Evolutionary conservation across 805 yeast species (phyloP).

Genomic region (Cyberlindnera euphorbiae): DNA sequence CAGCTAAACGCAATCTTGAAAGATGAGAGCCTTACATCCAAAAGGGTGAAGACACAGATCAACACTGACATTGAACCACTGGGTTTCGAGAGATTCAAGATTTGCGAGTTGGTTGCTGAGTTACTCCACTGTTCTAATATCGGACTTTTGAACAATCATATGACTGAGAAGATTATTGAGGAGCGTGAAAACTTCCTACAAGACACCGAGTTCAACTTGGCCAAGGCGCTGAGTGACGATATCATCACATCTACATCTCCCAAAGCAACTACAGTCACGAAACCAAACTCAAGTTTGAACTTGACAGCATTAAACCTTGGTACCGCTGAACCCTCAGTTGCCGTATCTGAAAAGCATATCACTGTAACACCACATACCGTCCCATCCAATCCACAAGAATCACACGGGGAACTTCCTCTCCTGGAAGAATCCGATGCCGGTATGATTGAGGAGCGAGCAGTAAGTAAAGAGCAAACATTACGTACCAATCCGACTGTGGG

Average conservation of each 20-base stretch:
- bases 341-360: slow-evolving; percentile 22
- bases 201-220: slow-evolving; percentile 22
- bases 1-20: slow-evolving; percentile 49
- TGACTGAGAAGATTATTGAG: slow-evolving; percentile 60
- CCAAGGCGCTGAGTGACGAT: slow-evolving; percentile 27
- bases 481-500: slow-evolving; percentile 61
- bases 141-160: slow-evolving; percentile 78
- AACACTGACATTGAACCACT: slow-evolving; percentile 66
- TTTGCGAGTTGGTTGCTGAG: slow-evolving; percentile 92
- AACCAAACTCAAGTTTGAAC: slow-evolving; percentile 12
- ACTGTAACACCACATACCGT: slow-evolving; percentile 23
- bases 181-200: slow-evolving; percentile 66
- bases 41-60: slow-evolving; percentile 38
- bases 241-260: slow-evolving; percentile 6
- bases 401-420: slow-evolving; percentile 13
- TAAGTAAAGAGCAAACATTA: slow-evolving; percentile 26
- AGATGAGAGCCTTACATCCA: slow-evolving; percentile 16
- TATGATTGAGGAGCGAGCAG: slow-evolving; percentile 1
- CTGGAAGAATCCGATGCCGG: slow-evolving; percentile 5
- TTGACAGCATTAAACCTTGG: slow-evolving; percentile 24
- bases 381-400: slow-evolving; percentile 8
- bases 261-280: neutral
- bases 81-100: slow-evolving; percentile 90
- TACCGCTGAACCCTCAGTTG: slow-evolving; percentile 28
- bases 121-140: slow-evolving; percentile 93